Evolutionary conservation across 2,329 filamentous ascomycete genomes (phyloP).

Genomic region (Penicillium occitanis): DNA sequence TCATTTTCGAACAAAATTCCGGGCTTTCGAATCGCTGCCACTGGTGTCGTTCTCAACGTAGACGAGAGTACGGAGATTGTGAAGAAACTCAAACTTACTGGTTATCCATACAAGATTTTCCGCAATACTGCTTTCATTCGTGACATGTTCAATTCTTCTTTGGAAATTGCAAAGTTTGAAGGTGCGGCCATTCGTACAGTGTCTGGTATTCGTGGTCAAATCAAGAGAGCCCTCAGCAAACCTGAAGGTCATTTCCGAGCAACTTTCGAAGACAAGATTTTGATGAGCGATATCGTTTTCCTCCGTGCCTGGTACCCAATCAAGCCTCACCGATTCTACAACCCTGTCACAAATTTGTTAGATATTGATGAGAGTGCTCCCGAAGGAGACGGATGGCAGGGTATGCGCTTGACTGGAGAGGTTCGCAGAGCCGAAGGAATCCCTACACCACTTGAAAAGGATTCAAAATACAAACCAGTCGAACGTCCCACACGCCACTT

Average conservation of each 20-base stretch:
- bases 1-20: constrained; percentile 80
- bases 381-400: constrained; percentile 63
- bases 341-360: constrained; percentile 88
- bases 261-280: constrained; percentile 97
- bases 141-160: constrained; percentile 91
- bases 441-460: constrained; percentile 74
- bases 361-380: constrained; percentile 49
- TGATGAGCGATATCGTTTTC: constrained; percentile 96
- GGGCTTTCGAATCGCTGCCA: constrained; percentile 91
- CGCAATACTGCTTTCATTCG: constrained; percentile 99
- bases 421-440: constrained; percentile 76
- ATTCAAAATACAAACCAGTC: constrained; percentile 76
- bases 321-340: constrained; percentile 94
- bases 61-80: constrained; percentile 97
- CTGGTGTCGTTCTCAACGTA: constrained; percentile 87
- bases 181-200: constrained; percentile 94
- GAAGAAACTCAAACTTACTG: constrained; percentile 98
- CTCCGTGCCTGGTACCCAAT: constrained; percentile 95
- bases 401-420: constrained; percentile 92
- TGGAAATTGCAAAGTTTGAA: constrained; percentile 98
- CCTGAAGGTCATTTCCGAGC: constrained; percentile 95
- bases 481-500: constrained; percentile 67
- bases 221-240: constrained; percentile 90
- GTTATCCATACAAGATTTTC: constrained; percentile 94
- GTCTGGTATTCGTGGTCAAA: constrained; percentile 90